phyloP scores from a whole-genome alignment of 1,284 basidiomycete genomes.

The Cryptococcus hybrid region DNA sequence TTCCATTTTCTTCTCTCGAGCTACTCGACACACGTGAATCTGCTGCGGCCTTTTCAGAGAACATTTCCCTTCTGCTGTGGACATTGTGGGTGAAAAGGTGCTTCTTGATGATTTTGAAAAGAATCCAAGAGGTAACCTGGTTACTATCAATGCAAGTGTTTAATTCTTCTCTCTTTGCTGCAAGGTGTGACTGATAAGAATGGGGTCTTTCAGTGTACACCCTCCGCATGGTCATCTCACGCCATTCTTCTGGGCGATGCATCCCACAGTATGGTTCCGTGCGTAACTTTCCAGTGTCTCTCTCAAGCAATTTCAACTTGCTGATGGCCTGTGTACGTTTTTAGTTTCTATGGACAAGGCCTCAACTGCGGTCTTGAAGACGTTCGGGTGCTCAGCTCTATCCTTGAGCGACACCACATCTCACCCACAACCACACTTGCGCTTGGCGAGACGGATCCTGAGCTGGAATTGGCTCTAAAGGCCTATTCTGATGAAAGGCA shows the following conservation, averaged over 20 bases:
- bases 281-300: slow-evolving; percentile 10
- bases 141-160: slow-evolving; percentile 76
- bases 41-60: slow-evolving; percentile 72
- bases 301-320: not conserved
- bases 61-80: slow-evolving; percentile 83
- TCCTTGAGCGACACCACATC: slow-evolving; percentile 70
- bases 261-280: slow-evolving; percentile 86
- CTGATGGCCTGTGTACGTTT: no score
- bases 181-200: no score
- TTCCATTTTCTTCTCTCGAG: slow-evolving; percentile 76
- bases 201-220: slow-evolving; percentile 50
- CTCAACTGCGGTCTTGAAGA: slow-evolving; percentile 98
- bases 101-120: slow-evolving; percentile 72
- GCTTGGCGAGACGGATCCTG: slow-evolving; percentile 45
- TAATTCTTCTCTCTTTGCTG: no score
- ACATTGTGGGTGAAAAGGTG: slow-evolving; percentile 74
- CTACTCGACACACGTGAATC: slow-evolving; percentile 60
- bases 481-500: slow-evolving; percentile 78
- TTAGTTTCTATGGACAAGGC: slow-evolving; percentile 95
- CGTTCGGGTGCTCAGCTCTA: slow-evolving; percentile 78
- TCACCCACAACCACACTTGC: slow-evolving; percentile 46
- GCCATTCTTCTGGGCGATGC: slow-evolving; percentile 90
- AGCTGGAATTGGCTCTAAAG: slow-evolving; percentile 64
- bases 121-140: slow-evolving; percentile 84
- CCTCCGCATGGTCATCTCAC: slow-evolving; percentile 87